phyloP scores from a whole-genome alignment of 1,284 basidiomycete species.

The Naganishia albida region DNA sequence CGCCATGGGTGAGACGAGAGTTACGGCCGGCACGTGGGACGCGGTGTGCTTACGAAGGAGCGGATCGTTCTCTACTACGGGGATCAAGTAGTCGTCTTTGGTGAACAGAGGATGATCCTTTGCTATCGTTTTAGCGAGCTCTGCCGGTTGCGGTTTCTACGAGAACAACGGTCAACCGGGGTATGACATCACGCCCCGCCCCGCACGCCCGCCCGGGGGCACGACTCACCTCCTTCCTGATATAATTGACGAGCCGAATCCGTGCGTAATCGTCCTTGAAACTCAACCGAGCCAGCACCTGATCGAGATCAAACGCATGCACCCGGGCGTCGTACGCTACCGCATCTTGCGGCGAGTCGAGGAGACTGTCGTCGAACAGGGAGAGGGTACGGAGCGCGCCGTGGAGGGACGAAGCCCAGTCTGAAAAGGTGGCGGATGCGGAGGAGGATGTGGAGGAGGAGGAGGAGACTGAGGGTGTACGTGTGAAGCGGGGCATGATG shows the following conservation, averaged over 20 bases:
- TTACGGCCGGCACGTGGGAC: conserved; percentile 10
- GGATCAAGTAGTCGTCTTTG: conserved; percentile 75
- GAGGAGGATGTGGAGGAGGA: neutral
- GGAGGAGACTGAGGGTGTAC: conserved; percentile 23
- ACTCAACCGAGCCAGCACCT: conserved; percentile 42
- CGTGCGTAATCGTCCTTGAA: conserved; percentile 66
- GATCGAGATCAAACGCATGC: conserved; percentile 52
- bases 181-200: neutral
- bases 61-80: conserved; percentile 78
- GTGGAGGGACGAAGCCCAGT: conserved; percentile 49
- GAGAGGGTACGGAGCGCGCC: conserved; percentile 63
- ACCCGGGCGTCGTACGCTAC: conserved; percentile 65
- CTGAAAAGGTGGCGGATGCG: conserved; percentile 41
- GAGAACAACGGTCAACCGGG: neutral
- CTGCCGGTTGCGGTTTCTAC: conserved; percentile 23
- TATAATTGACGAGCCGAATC: conserved; percentile 82
- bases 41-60: conserved; percentile 71
- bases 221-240: conserved; percentile 65
- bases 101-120: conserved; percentile 66
- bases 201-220: neutral
- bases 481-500: conserved; percentile 18
- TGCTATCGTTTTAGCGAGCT: conserved; percentile 58
- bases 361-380: conserved; percentile 72
- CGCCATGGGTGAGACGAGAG: too few species aligned
- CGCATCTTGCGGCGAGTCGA: conserved; percentile 65